Evolutionary conservation across 139 green algal species (phyloP), one percentile per base, ranked within the genome.

Genomic region (Dunaliella primolecta): DNA sequence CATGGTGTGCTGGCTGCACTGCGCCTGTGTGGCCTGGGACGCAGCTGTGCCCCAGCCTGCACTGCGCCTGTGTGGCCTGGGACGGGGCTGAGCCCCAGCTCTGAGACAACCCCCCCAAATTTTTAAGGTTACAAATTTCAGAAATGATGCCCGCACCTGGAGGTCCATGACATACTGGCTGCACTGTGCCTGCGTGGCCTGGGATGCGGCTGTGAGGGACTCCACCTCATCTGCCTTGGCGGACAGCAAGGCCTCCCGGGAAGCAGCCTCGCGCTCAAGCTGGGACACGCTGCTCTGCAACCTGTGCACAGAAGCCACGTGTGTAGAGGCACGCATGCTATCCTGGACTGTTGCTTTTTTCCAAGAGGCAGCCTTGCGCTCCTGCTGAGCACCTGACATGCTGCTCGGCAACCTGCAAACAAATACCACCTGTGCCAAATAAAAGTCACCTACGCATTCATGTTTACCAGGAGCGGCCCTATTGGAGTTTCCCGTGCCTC

Each of bases 121-220:
- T n/a, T n/a, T n/a, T n/a, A n/a, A n/a, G n/a, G n/a, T n/a, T n/a
- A n/a, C n/a, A n/a, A n/a, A n/a, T n/a, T n/a, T n/a, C n/a, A n/a
- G n/a, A n/a, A n/a, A n/a, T n/a, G n/a, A n/a, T n/a, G n/a, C 3
- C 31, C 33, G 25, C 72, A 89, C 91, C 89, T 93, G 91, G 75
- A 94, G 85, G 85, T 94, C 91, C 71, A 92, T 81, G 36, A 93
- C 82, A 77, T 93, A 93, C 84, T 93, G 86, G 84, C 90, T 92
- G 84, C 87, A 91, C 85, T 91, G 88, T 20, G 83, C 84, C 83
- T 93, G 88, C 0, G 86, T 84, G 27, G 71, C 88, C 1, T 89
- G 86, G 75, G 88, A 75, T 21, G 90, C 87, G 75, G 94, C 92
- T 70, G 88, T 76, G 80, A 96, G 85, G 24, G 85, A 89, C 23